phyloP scores from a whole-genome alignment of 352 stramenopile genomes.

The Phytophthora meadii region DNA sequence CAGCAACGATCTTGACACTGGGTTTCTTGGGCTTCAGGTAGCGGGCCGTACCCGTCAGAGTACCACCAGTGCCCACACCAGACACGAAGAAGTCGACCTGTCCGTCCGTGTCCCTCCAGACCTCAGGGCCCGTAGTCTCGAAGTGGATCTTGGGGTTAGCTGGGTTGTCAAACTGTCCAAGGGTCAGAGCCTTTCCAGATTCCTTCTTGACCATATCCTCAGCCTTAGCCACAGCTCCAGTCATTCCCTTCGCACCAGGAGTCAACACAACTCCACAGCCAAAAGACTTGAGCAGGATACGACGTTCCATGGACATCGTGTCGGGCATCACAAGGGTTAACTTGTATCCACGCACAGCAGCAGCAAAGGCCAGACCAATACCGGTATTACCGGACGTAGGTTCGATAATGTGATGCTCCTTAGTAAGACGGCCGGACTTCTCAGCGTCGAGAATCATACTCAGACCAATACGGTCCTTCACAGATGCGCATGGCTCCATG shows the following conservation, averaged over 20 bases:
- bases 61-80: slow-evolving; percentile 88
- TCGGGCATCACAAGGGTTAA: slow-evolving; percentile 96
- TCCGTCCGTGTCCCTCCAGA: slow-evolving; percentile 90
- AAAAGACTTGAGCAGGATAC: slow-evolving; percentile 95
- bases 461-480: slow-evolving; percentile 89
- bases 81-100: slow-evolving; percentile 90
- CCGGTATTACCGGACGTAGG: slow-evolving; percentile 96
- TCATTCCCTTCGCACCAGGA: slow-evolving; percentile 86
- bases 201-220: slow-evolving; percentile 81
- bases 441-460: slow-evolving; percentile 90
- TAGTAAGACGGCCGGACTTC: slow-evolving; percentile 66
- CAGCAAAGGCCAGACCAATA: slow-evolving; percentile 94
- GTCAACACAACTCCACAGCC: slow-evolving; percentile 93
- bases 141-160: slow-evolving; percentile 96
- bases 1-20: slow-evolving; percentile 81
- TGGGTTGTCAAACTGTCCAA: slow-evolving; percentile 97
- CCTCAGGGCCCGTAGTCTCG: slow-evolving; percentile 87
- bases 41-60: slow-evolving; percentile 84
- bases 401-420: slow-evolving; percentile 92
- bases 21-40: slow-evolving; percentile 92
- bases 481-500: slow-evolving; percentile 88
- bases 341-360: slow-evolving; percentile 90
- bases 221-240: slow-evolving; percentile 76
- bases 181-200: slow-evolving; percentile 70
- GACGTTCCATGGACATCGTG: slow-evolving; percentile 96